phyloP scores from a whole-genome alignment of 1,139 yeast genomes.

The Candida pseudoviswanathii region DNA sequence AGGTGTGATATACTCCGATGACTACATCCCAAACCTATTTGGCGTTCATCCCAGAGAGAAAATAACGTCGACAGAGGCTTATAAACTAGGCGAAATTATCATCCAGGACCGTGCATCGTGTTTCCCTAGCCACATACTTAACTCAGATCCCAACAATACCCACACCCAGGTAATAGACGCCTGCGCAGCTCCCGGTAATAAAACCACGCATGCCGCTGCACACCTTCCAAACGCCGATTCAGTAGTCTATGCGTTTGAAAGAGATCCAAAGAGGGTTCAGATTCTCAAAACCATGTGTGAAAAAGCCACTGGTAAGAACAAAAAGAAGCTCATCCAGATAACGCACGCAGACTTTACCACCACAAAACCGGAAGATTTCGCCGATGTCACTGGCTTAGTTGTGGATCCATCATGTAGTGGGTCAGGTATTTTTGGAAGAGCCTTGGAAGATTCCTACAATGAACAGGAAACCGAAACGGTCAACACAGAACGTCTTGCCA shows the following conservation, averaged over 20 bases:
- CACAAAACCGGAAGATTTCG: slow-evolving; percentile 60
- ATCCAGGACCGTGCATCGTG: slow-evolving; percentile 97
- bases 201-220: slow-evolving; percentile 90
- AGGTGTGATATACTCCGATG: slow-evolving; percentile 71
- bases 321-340: slow-evolving; percentile 56
- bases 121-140: slow-evolving; percentile 85
- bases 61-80: slow-evolving; percentile 64
- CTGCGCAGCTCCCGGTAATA: slow-evolving; percentile 98
- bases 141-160: slow-evolving; percentile 49
- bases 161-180: slow-evolving; percentile 76
- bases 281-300: slow-evolving; percentile 77
- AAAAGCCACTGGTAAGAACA: slow-evolving; percentile 66
- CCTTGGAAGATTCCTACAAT: slow-evolving; percentile 47
- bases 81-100: slow-evolving; percentile 74
- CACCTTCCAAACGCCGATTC: slow-evolving; percentile 27
- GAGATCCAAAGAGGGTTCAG: slow-evolving; percentile 72
- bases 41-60: slow-evolving; percentile 80
- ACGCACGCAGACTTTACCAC: slow-evolving; percentile 84
- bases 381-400: slow-evolving; percentile 73
- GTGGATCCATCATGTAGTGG: slow-evolving; percentile 99
- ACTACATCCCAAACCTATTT: slow-evolving; percentile 68
- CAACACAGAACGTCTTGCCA: slow-evolving; percentile 62
- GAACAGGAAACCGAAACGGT: slow-evolving; percentile 42
- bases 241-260: slow-evolving; percentile 78
- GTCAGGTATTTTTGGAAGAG: slow-evolving; percentile 93